phyloP scores from a whole-genome alignment of 148 eudicot species.

The Simmondsia chinensis region DNA sequence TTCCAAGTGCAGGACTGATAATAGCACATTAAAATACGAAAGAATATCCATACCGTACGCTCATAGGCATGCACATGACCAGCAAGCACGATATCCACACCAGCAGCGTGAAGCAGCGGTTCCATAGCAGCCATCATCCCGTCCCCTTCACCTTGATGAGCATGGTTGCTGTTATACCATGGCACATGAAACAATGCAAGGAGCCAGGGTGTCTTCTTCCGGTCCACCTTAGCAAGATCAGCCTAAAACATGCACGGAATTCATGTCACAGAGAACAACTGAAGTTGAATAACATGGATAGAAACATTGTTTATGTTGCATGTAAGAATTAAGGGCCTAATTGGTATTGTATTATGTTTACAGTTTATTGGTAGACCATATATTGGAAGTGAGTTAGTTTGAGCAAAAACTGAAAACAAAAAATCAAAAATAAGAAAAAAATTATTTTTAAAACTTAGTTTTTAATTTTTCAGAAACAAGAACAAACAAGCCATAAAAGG shows the following conservation, averaged over 20 bases:
- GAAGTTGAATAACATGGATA: too few species aligned
- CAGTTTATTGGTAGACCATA: too few species aligned
- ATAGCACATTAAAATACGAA: background rate
- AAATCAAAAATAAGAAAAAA: too few species aligned
- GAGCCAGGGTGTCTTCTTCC: slow-evolving; percentile 85
- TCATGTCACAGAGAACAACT: background rate
- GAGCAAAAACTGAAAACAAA: background rate
- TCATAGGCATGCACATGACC: slow-evolving; percentile 99
- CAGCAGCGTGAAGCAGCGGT: slow-evolving; percentile 85
- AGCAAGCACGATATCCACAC: slow-evolving; percentile 73
- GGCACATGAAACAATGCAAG: slow-evolving; percentile 82
- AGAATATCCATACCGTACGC: slow-evolving; percentile 55
- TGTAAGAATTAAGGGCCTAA: too few species aligned
- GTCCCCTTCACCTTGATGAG: slow-evolving; percentile 95
- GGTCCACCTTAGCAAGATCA: slow-evolving; percentile 82
- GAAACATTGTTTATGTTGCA: too few species aligned
- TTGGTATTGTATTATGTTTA: too few species aligned
- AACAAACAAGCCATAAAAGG: slow-evolving; percentile 2
- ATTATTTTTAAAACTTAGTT: too few species aligned
- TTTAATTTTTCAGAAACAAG: too few species aligned
- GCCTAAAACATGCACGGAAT: slow-evolving; percentile 31
- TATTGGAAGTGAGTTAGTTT: too few species aligned
- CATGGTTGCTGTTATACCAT: slow-evolving; percentile 89
- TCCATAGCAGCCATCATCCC: slow-evolving; percentile 81
- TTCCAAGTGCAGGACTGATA: background rate